Base-by-base conservation (phyloP, 768 basidiomycete genomes). In the Hemileccinum impolitum region DNA sequence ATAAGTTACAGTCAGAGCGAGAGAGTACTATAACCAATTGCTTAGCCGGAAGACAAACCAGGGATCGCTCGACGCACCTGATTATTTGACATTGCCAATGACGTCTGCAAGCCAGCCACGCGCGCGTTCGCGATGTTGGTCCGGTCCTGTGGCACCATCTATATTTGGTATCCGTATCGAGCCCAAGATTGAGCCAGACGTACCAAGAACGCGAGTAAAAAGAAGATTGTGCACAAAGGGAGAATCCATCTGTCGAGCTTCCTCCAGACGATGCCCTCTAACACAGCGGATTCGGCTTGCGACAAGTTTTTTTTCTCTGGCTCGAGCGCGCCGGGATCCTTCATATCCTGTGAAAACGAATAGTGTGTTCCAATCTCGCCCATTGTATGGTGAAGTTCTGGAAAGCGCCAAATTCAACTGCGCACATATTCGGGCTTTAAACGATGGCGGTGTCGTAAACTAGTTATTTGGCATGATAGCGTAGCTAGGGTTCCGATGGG, bases 41-140 rank as follows among this genome's bases (percentile, higher is more conserved):
- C 3, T 32, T 9, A 17, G 14, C 18, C n/a, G 6, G 11, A 15
- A 19, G 21, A 19, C n/a, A 4, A 40, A 26, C 19, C 2, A 15
- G 1, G n/a, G 17, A 38, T 13, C 13, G 1, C 6, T n/a, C 6
- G n/a, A 34, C 39, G 13, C 34, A 63, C 63, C 50, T 66, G 59
- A 30, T 67, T 56, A 41, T 65, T 59, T 4, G 63, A 52, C 32
- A 66, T 54, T 2, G n/a, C 68, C 38, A 85, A 60, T 43, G 79
- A 73, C 15, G 64, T 74, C 56, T 82, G 79, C 50, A 85, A 62
- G 9, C 83, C 83, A 9, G 80, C 84, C 1, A 84, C 72, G n/a
- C 75, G 73, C 18, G 82, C 83, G 56, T 84, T 84, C 14, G 71
- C 76, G 30, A 83, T 72, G 54, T 81, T 82, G 17, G 60, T 65